Percentiles rank a stretch among this genome's conserved stretches.
Evolutionary conservation across 371 early-diverging fungal species (phyloP).

Genomic region (Apophysomyces ossiformis): DNA sequence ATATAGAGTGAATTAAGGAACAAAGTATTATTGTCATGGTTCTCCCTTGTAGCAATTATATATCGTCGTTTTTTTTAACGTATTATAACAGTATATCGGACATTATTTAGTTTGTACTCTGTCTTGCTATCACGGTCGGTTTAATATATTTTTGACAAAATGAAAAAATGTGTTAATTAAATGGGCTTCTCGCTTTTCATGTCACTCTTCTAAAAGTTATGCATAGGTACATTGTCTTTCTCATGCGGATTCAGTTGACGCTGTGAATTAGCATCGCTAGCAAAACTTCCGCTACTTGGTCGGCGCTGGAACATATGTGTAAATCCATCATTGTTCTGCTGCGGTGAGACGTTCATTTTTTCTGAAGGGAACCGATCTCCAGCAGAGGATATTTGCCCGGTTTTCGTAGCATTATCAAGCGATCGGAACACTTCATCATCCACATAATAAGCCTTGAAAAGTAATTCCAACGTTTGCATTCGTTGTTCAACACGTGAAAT

Average conservation of each 20-base stretch:
- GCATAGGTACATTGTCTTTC: constrained; percentile 5
- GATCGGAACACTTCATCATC: constrained; percentile 36
- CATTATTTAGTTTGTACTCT: no score
- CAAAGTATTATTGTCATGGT: no score
- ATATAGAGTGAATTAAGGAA: no score
- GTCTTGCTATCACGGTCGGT: no score
- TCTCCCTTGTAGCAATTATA: no score
- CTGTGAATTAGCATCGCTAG: constrained; percentile 39
- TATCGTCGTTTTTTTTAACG: no score
- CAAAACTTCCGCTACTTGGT: constrained; percentile 44
- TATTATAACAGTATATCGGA: no score
- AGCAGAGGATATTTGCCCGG: background rate
- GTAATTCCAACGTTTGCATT: constrained; percentile 2
- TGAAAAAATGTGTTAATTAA: no score
- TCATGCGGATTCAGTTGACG: constrained; percentile 26
- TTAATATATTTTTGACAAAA: no score
- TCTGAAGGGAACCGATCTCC: constrained; percentile 13
- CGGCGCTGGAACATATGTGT: constrained; percentile 53
- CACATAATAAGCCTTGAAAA: constrained; percentile 5
- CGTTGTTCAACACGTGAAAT: constrained; percentile 21
- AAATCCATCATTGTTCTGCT: constrained; percentile 29
- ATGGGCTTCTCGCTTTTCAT: no score
- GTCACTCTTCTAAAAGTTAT: background rate
- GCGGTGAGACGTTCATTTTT: constrained; percentile 9
- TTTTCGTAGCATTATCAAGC: constrained; percentile 37